Evolutionary conservation across 2,329 filamentous ascomycete genomes (phyloP).

Genomic region (Cytospora paraplurivora): DNA sequence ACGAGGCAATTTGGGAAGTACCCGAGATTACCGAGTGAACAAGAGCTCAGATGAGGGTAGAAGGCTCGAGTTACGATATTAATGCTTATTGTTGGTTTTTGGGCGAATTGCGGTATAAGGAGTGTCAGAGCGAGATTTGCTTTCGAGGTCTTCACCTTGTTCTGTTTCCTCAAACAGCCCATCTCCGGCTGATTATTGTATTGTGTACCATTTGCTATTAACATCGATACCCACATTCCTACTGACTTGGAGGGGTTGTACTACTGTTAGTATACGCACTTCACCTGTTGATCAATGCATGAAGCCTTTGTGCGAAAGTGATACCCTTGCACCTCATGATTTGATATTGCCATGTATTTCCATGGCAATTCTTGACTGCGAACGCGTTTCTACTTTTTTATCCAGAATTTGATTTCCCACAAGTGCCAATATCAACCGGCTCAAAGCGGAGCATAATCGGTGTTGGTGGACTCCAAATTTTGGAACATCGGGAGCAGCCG

Average conservation of each 20-base stretch:
- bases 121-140: not conserved
- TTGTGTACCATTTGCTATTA: slow-evolving; percentile 14
- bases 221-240: slow-evolving; percentile 20
- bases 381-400: not conserved
- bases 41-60: not conserved
- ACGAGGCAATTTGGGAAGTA: slow-evolving; percentile 38
- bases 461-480: slow-evolving; percentile 14
- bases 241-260: not conserved
- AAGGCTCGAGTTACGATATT: not conserved
- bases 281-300: not conserved
- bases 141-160: not conserved
- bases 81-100: not conserved
- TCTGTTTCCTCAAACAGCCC: not conserved
- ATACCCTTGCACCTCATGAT: too few relatives aligned
- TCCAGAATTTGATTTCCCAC: too few relatives aligned
- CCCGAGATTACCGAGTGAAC: slow-evolving; percentile 39
- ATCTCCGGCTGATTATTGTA: not conserved
- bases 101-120: not conserved
- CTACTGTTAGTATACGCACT: not conserved
- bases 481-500: not conserved
- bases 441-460: not conserved
- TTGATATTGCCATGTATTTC: too few relatives aligned
- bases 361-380: not conserved
- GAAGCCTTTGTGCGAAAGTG: not conserved
- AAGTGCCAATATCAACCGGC: too few relatives aligned